A percentile compares a stretch with the other conserved stretches of the same genome.
phyloP scores from a whole-genome alignment of 441 rosid genomes.

The Populus tomentosa region DNA sequence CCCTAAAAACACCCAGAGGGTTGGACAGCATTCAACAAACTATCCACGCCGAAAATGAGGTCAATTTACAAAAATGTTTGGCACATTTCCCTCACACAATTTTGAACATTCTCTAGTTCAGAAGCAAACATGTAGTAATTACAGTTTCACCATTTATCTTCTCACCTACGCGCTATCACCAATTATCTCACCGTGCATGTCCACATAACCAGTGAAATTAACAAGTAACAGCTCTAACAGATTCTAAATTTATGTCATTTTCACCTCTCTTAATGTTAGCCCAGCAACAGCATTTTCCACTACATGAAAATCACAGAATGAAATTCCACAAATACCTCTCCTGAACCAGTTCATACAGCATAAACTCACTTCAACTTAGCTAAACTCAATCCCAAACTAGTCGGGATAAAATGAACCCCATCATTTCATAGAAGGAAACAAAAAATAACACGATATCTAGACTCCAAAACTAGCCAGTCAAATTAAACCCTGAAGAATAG shows the following conservation, averaged over 20 bases:
- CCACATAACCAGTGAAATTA: neutral
- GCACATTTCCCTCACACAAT: neutral
- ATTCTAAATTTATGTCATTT: neutral
- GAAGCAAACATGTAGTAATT: neutral
- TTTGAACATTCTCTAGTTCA: neutral
- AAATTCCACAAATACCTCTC: neutral
- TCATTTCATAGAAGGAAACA: neutral
- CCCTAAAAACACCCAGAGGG: no score
- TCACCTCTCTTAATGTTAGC: neutral
- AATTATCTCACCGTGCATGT: neutral
- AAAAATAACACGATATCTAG: neutral
- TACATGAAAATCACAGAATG: neutral
- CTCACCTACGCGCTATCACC: neutral
- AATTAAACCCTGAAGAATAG: neutral
- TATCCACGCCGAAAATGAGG: neutral
- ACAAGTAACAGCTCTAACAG: neutral
- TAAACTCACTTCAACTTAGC: neutral
- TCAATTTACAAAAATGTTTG: neutral
- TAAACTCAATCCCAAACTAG: neutral
- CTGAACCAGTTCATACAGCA: neutral
- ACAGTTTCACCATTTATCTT: neutral
- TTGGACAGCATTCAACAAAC: neutral
- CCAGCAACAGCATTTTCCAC: neutral
- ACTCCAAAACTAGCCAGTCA: neutral
- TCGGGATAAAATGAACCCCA: neutral